These are phyloP conservation scores for Ogataea pilisensis DNA, from an alignment of 805 yeast species.

Conservation along the genomic window DNA sequence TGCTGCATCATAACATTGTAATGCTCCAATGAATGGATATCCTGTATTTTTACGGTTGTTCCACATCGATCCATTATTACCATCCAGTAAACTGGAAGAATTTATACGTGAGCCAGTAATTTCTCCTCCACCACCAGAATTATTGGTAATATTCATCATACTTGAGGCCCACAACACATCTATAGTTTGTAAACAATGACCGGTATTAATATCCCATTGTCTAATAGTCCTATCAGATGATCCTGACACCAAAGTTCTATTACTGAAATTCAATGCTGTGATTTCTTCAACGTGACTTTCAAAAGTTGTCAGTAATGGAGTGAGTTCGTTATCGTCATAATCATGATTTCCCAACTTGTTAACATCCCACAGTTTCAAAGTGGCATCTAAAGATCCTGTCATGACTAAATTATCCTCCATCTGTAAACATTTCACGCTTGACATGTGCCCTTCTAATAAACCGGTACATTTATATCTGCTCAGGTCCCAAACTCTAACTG, in stretches of 20 bases:
- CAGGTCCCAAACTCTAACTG: conserved; percentile 81
- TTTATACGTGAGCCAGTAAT: not conserved
- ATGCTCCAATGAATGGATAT: conserved; percentile 53
- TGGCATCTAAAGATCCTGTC: conserved; percentile 62
- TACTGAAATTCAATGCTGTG: conserved; percentile 55
- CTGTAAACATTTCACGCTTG: conserved; percentile 57
- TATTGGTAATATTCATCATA: conserved; percentile 24
- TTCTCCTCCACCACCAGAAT: conserved; percentile 1
- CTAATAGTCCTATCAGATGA: conserved; percentile 69
- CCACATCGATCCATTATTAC: conserved; percentile 3
- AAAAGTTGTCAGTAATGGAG: conserved; percentile 43
- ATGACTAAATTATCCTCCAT: conserved; percentile 47
- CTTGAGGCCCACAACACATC: conserved; percentile 62
- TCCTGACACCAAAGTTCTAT: conserved; percentile 57
- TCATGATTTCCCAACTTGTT: conserved; percentile 24
- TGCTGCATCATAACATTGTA: conserved; percentile 73
- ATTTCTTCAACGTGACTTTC: conserved; percentile 66
- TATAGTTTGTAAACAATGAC: conserved; percentile 64
- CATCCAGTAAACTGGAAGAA: no score
- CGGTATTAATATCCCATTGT: conserved; percentile 69
- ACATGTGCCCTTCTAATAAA: conserved; percentile 54
- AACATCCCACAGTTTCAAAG: conserved; percentile 58
- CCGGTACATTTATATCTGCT: conserved; percentile 49
- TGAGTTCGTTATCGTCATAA: conserved; percentile 9
- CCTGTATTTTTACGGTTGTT: conserved; percentile 6